A percentile compares a stretch with the other conserved stretches of the same genome.
Conservation (phyloP, 441 rosid species). For the Populus hybrid region DNA sequence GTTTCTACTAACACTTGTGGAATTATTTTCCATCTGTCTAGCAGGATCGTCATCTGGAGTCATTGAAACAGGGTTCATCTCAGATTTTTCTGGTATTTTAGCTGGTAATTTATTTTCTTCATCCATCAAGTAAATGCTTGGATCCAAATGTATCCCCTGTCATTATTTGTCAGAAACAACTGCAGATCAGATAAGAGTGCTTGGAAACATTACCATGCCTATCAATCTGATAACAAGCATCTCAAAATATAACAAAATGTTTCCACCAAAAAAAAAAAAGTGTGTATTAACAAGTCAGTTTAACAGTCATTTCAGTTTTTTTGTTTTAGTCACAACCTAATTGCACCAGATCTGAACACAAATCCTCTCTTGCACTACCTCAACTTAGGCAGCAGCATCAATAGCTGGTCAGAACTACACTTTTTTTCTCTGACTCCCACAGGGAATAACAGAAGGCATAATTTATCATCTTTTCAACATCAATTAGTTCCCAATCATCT, state of each 20-base stretch:
- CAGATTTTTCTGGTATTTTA: slow-evolving; percentile 38
- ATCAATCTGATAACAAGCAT: neutral
- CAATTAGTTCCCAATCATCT: neutral
- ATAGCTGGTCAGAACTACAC: neutral
- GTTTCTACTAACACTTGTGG: slow-evolving; percentile 26
- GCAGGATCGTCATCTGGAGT: slow-evolving; percentile 28
- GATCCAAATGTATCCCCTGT: slow-evolving; percentile 97
- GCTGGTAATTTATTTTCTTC: slow-evolving; percentile 67
- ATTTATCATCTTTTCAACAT: neutral
- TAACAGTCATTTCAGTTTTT: slow-evolving; percentile 1
- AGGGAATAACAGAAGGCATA: neutral
- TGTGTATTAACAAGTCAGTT: neutral
- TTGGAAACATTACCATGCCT: neutral
- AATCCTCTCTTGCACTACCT: slow-evolving; percentile 3
- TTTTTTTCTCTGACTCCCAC: neutral
- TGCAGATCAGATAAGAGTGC: slow-evolving; percentile 11
- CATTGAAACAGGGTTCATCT: slow-evolving; percentile 28
- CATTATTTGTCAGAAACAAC: slow-evolving; percentile 22
- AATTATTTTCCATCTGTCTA: slow-evolving; percentile 30
- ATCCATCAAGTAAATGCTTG: slow-evolving; percentile 95
- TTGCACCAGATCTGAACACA: neutral
- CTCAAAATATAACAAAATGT: neutral
- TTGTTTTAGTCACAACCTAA: neutral
- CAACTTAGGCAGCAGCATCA: neutral
- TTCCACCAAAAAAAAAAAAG: neutral